A percentile compares a stretch with the other conserved stretches of the same genome.
Conservation (phyloP, 352 stramenopile genomes). For the Globisporangium recalcitrans region DNA sequence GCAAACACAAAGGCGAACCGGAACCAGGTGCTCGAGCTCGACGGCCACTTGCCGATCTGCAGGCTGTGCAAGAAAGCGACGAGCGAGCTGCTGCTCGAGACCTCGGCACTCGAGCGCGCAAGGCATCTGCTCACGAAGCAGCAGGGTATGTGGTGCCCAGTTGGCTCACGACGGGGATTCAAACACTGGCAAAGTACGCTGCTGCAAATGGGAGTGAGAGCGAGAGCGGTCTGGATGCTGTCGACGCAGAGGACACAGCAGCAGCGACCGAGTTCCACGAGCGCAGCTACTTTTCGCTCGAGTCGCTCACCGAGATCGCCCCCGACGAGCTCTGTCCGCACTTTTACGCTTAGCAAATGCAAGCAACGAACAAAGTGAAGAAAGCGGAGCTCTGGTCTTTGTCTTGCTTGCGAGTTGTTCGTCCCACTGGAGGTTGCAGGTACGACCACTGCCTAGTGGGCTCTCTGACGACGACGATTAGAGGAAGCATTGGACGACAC, state of each 20-base stretch:
- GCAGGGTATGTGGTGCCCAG: neutral
- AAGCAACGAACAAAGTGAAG: neutral
- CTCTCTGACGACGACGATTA: neutral
- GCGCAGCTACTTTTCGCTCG: slow-evolving; percentile 54
- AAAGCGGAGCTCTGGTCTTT: neutral
- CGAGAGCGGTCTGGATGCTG: slow-evolving; percentile 3
- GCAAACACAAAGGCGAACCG: slow-evolving; percentile 38
- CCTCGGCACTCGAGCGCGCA: slow-evolving; percentile 47
- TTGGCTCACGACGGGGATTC: slow-evolving; percentile 27
- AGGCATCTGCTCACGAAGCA: slow-evolving; percentile 29
- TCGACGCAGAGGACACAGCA: too few relatives aligned
- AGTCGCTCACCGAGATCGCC: slow-evolving; percentile 42
- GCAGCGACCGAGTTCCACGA: slow-evolving; percentile 52
- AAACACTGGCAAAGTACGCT: slow-evolving; percentile 30
- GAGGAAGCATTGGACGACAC: neutral
- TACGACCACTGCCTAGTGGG: neutral
- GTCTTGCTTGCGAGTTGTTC: neutral
- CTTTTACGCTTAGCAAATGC: slow-evolving; percentile 34
- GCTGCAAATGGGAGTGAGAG: neutral
- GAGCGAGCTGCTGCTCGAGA: slow-evolving; percentile 27
- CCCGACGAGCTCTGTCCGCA: slow-evolving; percentile 49
- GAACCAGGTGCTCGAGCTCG: slow-evolving; percentile 45
- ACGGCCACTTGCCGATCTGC: slow-evolving; percentile 52
- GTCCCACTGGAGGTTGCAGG: neutral
- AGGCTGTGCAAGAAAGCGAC: slow-evolving; percentile 39